These are phyloP conservation scores for Allantophomopsis lycopodina DNA, from an alignment of 2,329 filamentous ascomycete genomes.

Conservation along the genomic window DNA sequence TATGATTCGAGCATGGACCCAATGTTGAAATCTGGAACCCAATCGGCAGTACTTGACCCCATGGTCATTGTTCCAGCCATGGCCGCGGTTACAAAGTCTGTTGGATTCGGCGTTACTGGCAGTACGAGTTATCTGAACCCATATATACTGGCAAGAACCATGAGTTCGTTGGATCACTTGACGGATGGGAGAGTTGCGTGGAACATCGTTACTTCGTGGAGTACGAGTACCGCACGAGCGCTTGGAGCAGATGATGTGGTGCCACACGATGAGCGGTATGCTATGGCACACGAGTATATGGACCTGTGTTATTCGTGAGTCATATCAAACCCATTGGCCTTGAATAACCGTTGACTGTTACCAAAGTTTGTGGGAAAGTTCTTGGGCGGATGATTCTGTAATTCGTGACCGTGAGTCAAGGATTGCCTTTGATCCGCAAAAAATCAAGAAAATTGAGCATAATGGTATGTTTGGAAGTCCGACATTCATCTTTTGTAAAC, in stretches of 20 bases:
- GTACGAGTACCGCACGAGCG: too few relatives aligned
- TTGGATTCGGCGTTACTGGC: constrained; percentile 53
- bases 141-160: constrained; percentile 46
- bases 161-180: constrained; percentile 54
- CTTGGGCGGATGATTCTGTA: constrained; percentile 55
- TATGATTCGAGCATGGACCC: constrained; percentile 42
- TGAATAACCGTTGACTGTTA: too few relatives aligned
- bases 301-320: constrained; percentile 47
- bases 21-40: constrained; percentile 45
- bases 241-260: too few relatives aligned
- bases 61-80: constrained; percentile 48
- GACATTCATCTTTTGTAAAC: too few relatives aligned
- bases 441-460: constrained; percentile 52
- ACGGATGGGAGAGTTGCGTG: too few relatives aligned
- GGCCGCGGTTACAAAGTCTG: constrained; percentile 49
- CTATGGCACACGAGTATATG: constrained; percentile 48
- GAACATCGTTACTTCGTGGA: too few relatives aligned
- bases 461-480: too few relatives aligned
- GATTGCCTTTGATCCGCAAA: constrained; percentile 39
- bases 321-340: too few relatives aligned
- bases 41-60: constrained; percentile 57
- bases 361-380: constrained; percentile 55
- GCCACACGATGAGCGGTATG: constrained; percentile 58
- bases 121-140: constrained; percentile 56
- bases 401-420: constrained; percentile 40